Evolutionary conservation across 2,329 filamentous ascomycete species (phyloP), one percentile per base, ranked within the genome.

Genomic region (Monilinia fructigena): DNA sequence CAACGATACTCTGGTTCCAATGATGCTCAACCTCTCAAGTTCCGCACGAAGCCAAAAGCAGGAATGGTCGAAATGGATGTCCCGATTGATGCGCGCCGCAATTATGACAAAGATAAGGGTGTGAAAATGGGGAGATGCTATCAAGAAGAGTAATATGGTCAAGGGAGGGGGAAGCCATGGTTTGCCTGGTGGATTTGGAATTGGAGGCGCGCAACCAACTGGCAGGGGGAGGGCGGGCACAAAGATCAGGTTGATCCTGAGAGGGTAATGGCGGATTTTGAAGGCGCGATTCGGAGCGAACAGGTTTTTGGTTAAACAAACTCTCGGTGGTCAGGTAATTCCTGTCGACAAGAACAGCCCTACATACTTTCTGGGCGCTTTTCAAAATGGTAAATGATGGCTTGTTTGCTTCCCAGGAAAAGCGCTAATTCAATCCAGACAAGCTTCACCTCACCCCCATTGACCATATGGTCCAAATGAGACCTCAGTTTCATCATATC

Each of bases 11-110:
- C 85, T 65, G 82, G 85, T 28, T 75, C 79, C 16, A 78, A 80
- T 63, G 79, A 80, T 20, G 82, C 84, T 40, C 82, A 83, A 65
- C 90, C 94, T 14, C 81, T 86, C 20, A 87, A 90, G 73, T 82
- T 98, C 74, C 92, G 94, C 71, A 81, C 97, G 76, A 99, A 98
- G 80, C 85, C 89, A 18, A 80, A 84, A 66, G 86, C 91, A 0
- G 93, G 93, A 66, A 91, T 97, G 80, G 82, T 97, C 66, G 95
- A 99, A 79, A 83, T 98, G 63, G 95, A 99, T 77, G 85, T 97
- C n/a, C 92, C 92, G 5, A 82, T 97, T 72, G 87, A 88, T 80
- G 81, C 82, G 58, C 77, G 80, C 66, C 78, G 77, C 68, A 89
- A 91, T 75, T 98, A 97, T 81, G 93, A 98, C 79, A 85, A 89